Evolutionary conservation across 768 basidiomycete genomes (phyloP).

Genomic region (Lenzites betulinus): DNA sequence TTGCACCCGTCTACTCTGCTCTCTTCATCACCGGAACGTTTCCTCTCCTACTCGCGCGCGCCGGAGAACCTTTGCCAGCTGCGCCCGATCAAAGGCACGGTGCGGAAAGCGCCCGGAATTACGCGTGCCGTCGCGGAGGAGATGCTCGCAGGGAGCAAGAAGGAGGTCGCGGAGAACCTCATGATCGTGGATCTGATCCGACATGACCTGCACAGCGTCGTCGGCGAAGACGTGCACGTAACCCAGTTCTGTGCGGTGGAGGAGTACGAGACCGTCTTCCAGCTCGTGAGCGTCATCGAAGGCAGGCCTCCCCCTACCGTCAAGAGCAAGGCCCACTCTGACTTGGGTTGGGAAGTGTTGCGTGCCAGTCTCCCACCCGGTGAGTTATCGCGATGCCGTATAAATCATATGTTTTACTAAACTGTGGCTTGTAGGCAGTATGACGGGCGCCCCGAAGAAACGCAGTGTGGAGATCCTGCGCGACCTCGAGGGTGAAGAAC

Average conservation of each 20-base stretch:
- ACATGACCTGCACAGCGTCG: conserved; percentile 83
- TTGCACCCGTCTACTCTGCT: conserved; percentile 76
- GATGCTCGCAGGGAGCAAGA: conserved; percentile 63
- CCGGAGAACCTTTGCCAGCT: conserved; percentile 72
- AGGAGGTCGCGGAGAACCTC: conserved; percentile 95
- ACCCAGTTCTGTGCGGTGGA: conserved; percentile 87
- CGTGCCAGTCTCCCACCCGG: conserved; percentile 85
- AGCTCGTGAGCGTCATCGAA: conserved; percentile 92
- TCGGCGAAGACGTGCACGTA: conserved; percentile 81
- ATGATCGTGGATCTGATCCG: conserved; percentile 98
- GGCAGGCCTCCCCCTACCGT: conserved; percentile 48
- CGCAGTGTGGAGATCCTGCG: conserved; percentile 90
- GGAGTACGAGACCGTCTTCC: conserved; percentile 93
- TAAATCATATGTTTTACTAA: neutral
- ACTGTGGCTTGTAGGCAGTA: conserved; percentile 62
- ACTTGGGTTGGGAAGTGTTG: conserved; percentile 79
- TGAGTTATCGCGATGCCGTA: conserved; percentile 32
- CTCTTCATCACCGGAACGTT: conserved; percentile 90
- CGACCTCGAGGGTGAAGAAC: conserved; percentile 67
- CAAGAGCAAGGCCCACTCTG: conserved; percentile 31
- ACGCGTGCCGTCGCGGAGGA: conserved; percentile 68
- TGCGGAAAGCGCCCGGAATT: conserved; percentile 67
- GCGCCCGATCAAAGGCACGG: conserved; percentile 93
- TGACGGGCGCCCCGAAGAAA: conserved; percentile 98
- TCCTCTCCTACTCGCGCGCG: conserved; percentile 76